Evolutionary conservation across 352 stramenopile species (phyloP), one percentile per base, ranked within the genome.

Genomic region (Phytophthora chlamydospora): DNA sequence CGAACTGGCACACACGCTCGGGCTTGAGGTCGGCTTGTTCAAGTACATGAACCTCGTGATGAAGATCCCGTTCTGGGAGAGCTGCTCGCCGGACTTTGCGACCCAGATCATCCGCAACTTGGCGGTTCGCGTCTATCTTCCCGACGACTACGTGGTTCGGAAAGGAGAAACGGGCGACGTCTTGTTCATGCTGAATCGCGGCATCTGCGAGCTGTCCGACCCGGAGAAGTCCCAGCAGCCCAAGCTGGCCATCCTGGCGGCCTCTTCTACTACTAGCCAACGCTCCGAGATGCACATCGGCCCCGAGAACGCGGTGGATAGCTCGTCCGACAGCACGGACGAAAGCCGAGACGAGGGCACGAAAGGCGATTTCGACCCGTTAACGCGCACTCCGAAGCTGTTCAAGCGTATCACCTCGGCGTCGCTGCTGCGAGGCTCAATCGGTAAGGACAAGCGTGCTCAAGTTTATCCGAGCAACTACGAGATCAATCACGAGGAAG

Each of bases 101-200:
- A 78, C 78, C 4, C 70, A 77, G 5, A 59, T 86, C 8, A 52
- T 85, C 2, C 34, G 68, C 7, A 58, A 62, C 13, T 24, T 87
- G 2, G 60, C 33, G 1, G 64, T 75, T 3, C 53, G 68, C 0
- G 66, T 87, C 8, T 83, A 78, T 59, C 36, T 85, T 27, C 76
- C 73, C 0, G 77, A 85, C 16, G 75, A 85, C 48, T 85, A 82
- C 39, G 63, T 88, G 29, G 58, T 84, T 44, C 66, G 70, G n/a
- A 54, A 58, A 6, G 54, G 66, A 4, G 72, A 83, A 13, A 64
- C 71, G 11, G 54, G 69, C 4, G 48, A 41, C 27, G 72, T 79
- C 19, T 68, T 84, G 63, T 77, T 81, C 47, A 83, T 84, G 72
- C 58, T 84, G 7, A 71, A 83, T 17, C 45, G 60, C 0, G 62